These are phyloP conservation scores for Aspergillus persii DNA, from an alignment of 2,329 filamentous ascomycete species.

Conservation along the genomic window DNA sequence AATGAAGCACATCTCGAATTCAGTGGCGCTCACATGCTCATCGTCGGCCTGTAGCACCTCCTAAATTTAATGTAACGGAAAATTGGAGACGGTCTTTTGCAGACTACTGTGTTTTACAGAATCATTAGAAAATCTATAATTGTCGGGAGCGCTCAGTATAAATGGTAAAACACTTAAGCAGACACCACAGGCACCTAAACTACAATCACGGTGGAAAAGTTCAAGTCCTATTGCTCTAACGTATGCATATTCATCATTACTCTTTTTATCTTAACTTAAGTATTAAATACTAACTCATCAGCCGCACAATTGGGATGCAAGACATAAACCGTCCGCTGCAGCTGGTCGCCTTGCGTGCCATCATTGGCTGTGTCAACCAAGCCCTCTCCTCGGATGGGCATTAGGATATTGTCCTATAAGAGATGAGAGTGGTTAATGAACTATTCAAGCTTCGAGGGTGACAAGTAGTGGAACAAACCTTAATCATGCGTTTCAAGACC, in stretches of 20 bases:
- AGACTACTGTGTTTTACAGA: too few species aligned
- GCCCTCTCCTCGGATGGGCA: constrained; percentile 73
- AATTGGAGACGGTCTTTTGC: too few species aligned
- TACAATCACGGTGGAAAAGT: too few species aligned
- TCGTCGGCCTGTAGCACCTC: too few species aligned
- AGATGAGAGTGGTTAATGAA: background rate
- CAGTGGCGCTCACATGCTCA: too few species aligned
- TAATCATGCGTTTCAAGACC: constrained; percentile 94
- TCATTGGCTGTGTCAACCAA: constrained; percentile 73
- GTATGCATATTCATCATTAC: background rate
- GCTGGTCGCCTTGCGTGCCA: constrained; percentile 33
- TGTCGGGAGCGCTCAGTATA: too few species aligned
- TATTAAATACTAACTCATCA: constrained; percentile 49
- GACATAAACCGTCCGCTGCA: constrained; percentile 69
- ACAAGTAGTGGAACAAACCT: constrained; percentile 57
- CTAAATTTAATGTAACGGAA: too few species aligned
- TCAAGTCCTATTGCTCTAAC: background rate
- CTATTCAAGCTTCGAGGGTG: background rate
- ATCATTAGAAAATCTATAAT: too few species aligned
- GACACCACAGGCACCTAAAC: too few species aligned
- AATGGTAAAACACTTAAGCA: too few species aligned
- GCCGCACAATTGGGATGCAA: constrained; percentile 91
- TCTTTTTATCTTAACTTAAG: background rate
- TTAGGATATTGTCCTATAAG: constrained; percentile 57
- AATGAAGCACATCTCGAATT: too few species aligned